phyloP scores from a whole-genome alignment of 1,284 basidiomycete species.

The Trichosporon sp. region DNA sequence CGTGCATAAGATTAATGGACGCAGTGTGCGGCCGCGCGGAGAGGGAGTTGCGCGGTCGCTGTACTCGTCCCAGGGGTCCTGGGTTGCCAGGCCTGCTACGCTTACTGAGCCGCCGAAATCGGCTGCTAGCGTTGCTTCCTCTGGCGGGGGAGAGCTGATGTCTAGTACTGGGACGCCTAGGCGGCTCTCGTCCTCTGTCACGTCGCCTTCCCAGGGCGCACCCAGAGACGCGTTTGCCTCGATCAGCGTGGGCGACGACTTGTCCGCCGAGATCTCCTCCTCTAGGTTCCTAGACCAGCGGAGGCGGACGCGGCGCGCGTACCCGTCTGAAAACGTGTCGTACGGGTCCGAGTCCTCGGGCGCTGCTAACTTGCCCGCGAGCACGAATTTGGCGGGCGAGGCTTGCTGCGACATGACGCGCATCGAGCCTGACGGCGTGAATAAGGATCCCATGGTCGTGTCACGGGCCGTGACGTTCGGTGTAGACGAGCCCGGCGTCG shows the following conservation, averaged over 20 bases:
- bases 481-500: not conserved
- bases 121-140: not conserved
- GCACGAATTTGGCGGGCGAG: not conserved
- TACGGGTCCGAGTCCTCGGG: not conserved
- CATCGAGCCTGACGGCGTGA: not conserved
- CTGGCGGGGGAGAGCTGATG: not conserved
- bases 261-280: not conserved
- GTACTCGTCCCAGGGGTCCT: constrained; percentile 24
- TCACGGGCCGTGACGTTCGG: not conserved
- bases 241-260: not conserved
- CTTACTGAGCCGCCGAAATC: not conserved
- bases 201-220: not conserved
- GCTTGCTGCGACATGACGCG: not conserved
- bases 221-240: not conserved
- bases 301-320: not conserved
- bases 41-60: constrained; percentile 17
- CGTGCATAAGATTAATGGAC: constrained; percentile 14
- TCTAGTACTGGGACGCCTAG: not conserved
- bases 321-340: not conserved
- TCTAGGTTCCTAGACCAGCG: not conserved
- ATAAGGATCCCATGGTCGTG: not conserved
- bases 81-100: not conserved
- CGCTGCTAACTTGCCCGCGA: not conserved
- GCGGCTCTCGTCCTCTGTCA: not conserved
- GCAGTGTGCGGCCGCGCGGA: constrained; percentile 10